Percentiles rank a stretch among this genome's conserved stretches.
These are phyloP conservation scores for Crithidia brevicula DNA, from an alignment of 208 protist genomes.

Conservation along the genomic window DNA sequence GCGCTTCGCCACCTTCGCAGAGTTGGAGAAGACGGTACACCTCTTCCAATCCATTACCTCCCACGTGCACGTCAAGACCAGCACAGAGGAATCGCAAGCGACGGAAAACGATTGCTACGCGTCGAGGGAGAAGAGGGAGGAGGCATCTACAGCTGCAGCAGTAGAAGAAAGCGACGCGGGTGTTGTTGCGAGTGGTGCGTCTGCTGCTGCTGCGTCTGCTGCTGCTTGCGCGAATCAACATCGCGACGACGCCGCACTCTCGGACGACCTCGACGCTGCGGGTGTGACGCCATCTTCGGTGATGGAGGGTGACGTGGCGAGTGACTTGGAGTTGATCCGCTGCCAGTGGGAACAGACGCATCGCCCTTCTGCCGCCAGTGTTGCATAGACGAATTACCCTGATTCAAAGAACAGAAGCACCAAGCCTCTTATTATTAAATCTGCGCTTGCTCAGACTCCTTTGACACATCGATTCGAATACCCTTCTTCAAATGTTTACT, in stretches of 20 bases:
- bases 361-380: background rate
- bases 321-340: conserved; percentile 5
- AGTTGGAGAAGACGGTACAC: conserved; percentile 7
- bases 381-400: too few species aligned
- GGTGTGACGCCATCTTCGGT: background rate
- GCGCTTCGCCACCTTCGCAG: conserved; percentile 14
- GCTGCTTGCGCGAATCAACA: background rate
- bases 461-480: too few species aligned
- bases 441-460: too few species aligned
- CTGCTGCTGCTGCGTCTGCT: background rate
- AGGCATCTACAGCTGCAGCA: background rate
- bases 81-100: too few species aligned
- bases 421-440: too few species aligned
- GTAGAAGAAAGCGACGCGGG: background rate
- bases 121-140: too few species aligned
- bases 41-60: conserved; percentile 5
- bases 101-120: too few species aligned
- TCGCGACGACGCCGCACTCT: background rate
- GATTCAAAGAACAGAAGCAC: too few species aligned
- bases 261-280: background rate
- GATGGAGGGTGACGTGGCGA: conserved; percentile 8
- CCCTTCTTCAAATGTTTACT: too few species aligned
- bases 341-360: conserved; percentile 9
- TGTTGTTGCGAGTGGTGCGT: too few species aligned
- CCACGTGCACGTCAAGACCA: background rate